These are phyloP conservation scores for Phytopythium montanum DNA, from an alignment of 352 stramenopile genomes.

Conservation along the genomic window DNA sequence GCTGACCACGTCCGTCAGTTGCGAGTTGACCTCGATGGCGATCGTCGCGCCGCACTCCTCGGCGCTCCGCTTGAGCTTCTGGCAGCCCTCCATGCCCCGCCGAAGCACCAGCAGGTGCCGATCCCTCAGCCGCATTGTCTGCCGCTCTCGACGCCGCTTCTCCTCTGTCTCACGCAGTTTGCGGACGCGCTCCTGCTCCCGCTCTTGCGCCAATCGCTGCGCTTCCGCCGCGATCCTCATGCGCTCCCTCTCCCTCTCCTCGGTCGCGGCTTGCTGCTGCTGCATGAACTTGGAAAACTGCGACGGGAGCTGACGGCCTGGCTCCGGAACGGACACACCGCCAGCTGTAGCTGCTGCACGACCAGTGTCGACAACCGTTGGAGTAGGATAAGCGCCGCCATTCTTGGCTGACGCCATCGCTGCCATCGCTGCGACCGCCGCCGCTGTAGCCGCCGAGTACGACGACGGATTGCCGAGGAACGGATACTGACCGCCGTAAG, in stretches of 20 bases:
- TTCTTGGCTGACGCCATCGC: too few relatives aligned
- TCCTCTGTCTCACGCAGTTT: constrained; percentile 21
- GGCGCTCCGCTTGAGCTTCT: constrained; percentile 62
- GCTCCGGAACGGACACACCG: not conserved
- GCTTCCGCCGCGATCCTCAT: not conserved
- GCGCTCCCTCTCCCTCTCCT: constrained; percentile 10
- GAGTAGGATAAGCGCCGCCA: not conserved
- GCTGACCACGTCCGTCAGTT: constrained; percentile 79
- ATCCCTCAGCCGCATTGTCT: constrained; percentile 48
- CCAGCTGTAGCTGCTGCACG: constrained; percentile 6
- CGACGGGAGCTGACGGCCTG: constrained; percentile 13
- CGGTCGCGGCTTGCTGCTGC: constrained; percentile 3
- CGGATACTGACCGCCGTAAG: not conserved
- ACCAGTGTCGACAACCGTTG: not conserved
- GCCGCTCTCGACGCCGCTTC: constrained; percentile 28
- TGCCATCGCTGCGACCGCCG: not conserved
- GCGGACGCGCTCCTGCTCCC: constrained; percentile 12
- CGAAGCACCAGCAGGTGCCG: constrained; percentile 66
- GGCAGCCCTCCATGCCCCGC: constrained; percentile 61
- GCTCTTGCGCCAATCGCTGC: constrained; percentile 9
- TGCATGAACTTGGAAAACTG: constrained; percentile 14
- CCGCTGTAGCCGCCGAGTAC: not conserved
- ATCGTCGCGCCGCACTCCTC: constrained; percentile 57
- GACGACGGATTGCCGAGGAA: not conserved
- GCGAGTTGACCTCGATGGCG: constrained; percentile 73